A percentile compares a stretch with the other conserved stretches of the same genome.
Conservation (phyloP, 2,329 filamentous ascomycete species). For the Aureobasidium melanogenum region DNA sequence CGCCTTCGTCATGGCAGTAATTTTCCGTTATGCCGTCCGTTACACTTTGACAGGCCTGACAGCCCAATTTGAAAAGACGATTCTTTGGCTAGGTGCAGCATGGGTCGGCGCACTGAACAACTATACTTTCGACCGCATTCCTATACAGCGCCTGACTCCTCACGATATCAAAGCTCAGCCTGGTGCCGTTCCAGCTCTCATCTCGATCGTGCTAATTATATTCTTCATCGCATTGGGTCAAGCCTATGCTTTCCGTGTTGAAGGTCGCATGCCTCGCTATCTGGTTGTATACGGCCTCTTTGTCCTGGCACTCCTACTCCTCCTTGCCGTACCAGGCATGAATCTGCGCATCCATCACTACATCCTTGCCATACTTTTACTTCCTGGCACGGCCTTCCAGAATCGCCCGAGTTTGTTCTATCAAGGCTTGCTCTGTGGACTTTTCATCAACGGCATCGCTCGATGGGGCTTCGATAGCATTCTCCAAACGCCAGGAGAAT, state of each 20-base stretch:
- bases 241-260: constrained; percentile 76
- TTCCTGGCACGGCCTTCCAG: constrained; percentile 82
- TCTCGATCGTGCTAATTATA: constrained; percentile 66
- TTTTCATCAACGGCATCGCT: constrained; percentile 90
- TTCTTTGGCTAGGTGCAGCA: constrained; percentile 81
- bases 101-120: constrained; percentile 92
- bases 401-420: constrained; percentile 77
- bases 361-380: constrained; percentile 73
- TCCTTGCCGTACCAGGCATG: constrained; percentile 64
- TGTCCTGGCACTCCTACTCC: constrained; percentile 55
- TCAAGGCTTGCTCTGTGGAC: constrained; percentile 78
- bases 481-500: constrained; percentile 66
- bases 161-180: constrained; percentile 86
- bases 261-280: constrained; percentile 70
- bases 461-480: constrained; percentile 90
- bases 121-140: constrained; percentile 90
- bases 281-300: constrained; percentile 70
- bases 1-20: constrained; percentile 76
- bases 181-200: constrained; percentile 73
- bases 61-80: constrained; percentile 80
- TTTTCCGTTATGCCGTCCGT: constrained; percentile 73
- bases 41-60: constrained; percentile 63
- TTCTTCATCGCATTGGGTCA: constrained; percentile 62
- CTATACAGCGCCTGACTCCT: constrained; percentile 81
- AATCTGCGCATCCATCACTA: constrained; percentile 92